Percentiles rank a stretch among this genome's conserved stretches.
These are phyloP conservation scores for Hymenoscyphus albidus DNA, from an alignment of 2,329 filamentous ascomycete species.

Conservation along the genomic window DNA sequence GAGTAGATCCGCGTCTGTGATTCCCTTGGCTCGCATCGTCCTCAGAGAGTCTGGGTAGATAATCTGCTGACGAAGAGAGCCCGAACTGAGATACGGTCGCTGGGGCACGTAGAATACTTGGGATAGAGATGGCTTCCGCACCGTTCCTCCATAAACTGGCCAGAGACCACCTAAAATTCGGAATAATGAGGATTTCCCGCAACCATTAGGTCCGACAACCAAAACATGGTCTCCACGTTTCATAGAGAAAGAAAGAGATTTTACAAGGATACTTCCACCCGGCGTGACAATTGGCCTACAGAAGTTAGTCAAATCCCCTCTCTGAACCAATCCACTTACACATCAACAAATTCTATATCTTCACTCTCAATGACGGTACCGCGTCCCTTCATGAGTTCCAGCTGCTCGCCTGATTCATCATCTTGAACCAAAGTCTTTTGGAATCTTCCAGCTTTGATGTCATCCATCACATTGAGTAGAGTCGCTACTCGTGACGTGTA, in stretches of 20 bases:
- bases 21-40: constrained; percentile 79
- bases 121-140: constrained; percentile 84
- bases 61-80: constrained; percentile 91
- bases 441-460: constrained; percentile 84
- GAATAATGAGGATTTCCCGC: constrained; percentile 94
- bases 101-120: constrained; percentile 99
- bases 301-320: neutral
- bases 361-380: constrained; percentile 78
- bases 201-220: constrained; percentile 91
- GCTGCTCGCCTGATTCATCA: constrained; percentile 75
- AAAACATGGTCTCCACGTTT: constrained; percentile 84
- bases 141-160: constrained; percentile 94
- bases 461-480: constrained; percentile 88
- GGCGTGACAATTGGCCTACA: constrained; percentile 83
- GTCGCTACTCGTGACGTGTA: constrained; percentile 91
- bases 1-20: constrained; percentile 77
- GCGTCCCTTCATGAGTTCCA: constrained; percentile 75
- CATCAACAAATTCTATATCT: constrained; percentile 79
- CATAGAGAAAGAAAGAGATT: constrained; percentile 81
- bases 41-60: constrained; percentile 90
- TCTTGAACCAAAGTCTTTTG: constrained; percentile 96
- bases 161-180: constrained; percentile 93
- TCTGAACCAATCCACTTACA: constrained; percentile 46
- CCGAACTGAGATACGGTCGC: constrained; percentile 85
- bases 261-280: constrained; percentile 89